Evolutionary conservation across 257 asterid genomes (phyloP), one percentile per base, ranked within the genome.

Genomic region (Thymus quinquecostatus): DNA sequence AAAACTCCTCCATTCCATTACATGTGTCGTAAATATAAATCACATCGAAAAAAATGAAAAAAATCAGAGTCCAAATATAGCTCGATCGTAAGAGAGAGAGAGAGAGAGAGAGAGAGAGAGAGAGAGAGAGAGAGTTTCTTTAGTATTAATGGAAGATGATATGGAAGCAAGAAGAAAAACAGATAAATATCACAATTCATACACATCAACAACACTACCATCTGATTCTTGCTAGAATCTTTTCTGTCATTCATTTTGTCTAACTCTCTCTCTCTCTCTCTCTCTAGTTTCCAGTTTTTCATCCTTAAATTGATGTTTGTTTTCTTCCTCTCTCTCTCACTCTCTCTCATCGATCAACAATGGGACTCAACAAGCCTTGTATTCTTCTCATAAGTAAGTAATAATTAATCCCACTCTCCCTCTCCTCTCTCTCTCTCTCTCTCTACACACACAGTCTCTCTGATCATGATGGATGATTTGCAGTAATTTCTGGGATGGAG

Each of bases 401-500:
- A 21, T 21, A 21, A 21, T 21, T 21, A 21, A 21, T 21, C 21
- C 21, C 21, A 21, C 21, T 21, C 21, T 5, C 0, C 8, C 2
- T 2, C 55, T n/a, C 34, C 12, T 21, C 38, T 34, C 2, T 1
- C 53, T 33, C 32, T 9, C 66, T 21, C 11, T 14, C 57, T 1
- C 21, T 8, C 59, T 1, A 21, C 21, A 21, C 21, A 21, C 21
- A 21, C 21, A 21, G 21, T 21, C 21, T 21, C 21, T 21, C 21
- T 21, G 21, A 21, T 21, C 21, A 21, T 21, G 21, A 21, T 21
- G 21, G 21, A 21, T 21, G 21, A 21, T 21, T 21, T 12, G 29
- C 86, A 92, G 98, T 84, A 64, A 75, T 95, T 62, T 80, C 94
- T 41, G 98, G 97, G 8, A 84, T 92, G 82, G 99, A 95, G 89